These are phyloP conservation scores for Globisporangium cederbergense DNA, from an alignment of 352 stramenopile species.

Conservation along the genomic window DNA sequence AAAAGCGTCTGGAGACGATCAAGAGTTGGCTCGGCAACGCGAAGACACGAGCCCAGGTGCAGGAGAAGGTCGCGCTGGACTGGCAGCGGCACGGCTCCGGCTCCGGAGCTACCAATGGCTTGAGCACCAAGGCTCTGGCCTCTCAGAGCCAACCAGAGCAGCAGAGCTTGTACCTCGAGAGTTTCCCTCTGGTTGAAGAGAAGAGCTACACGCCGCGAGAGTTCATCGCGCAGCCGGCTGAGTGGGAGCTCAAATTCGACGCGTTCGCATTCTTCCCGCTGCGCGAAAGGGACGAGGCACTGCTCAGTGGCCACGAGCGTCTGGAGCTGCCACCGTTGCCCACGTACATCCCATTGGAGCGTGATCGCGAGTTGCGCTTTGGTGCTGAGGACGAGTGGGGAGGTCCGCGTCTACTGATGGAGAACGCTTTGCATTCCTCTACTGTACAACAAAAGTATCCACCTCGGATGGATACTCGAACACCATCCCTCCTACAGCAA, in stretches of 20 bases:
- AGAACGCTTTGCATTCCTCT: no score
- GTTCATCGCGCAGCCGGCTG: slow-evolving; percentile 32
- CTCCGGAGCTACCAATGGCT: not conserved
- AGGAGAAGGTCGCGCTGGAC: slow-evolving; percentile 56
- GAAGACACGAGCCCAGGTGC: slow-evolving; percentile 47
- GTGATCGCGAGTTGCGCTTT: slow-evolving; percentile 28
- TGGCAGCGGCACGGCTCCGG: slow-evolving; percentile 28
- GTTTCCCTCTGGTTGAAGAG: slow-evolving; percentile 65
- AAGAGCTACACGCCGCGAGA: slow-evolving; percentile 35
- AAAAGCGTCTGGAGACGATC: slow-evolving; percentile 55
- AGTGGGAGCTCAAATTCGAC: slow-evolving; percentile 49
- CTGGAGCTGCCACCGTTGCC: slow-evolving; percentile 51
- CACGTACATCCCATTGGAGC: slow-evolving; percentile 59
- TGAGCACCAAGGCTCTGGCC: no score
- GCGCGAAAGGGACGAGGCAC: slow-evolving; percentile 58
- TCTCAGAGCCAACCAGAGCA: not conserved
- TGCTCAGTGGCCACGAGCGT: slow-evolving; percentile 57
- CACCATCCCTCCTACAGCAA: slow-evolving; percentile 37
- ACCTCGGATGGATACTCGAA: slow-evolving; percentile 12
- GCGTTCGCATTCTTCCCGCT: slow-evolving; percentile 63
- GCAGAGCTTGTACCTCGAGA: slow-evolving; percentile 31
- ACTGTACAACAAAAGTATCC: not conserved
- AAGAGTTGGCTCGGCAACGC: slow-evolving; percentile 45
- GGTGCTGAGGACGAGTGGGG: slow-evolving; percentile 52
- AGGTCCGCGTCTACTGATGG: not conserved